Evolutionary conservation across 1,139 yeast genomes (phyloP).

Genomic region (Martiniozyma asiatica): DNA sequence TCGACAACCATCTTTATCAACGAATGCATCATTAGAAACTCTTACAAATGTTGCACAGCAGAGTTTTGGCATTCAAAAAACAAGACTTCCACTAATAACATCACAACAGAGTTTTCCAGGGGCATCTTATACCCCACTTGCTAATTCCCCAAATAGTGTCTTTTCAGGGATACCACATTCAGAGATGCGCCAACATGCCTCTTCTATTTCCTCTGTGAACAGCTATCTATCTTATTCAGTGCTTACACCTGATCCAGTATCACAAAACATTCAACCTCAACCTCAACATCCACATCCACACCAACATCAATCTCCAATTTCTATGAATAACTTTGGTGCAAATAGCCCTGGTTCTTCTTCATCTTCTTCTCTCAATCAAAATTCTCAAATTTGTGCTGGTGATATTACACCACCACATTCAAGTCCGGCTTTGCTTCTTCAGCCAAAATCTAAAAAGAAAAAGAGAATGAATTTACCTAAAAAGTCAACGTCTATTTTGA

Average conservation of each 20-base stretch:
- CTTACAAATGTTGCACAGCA: too few species aligned
- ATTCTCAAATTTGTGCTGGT: neutral
- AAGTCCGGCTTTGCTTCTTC: neutral
- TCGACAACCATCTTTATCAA: too few species aligned
- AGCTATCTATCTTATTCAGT: neutral
- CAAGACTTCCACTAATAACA: too few species aligned
- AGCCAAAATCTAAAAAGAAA: slow-evolving; percentile 6
- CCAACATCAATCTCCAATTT: neutral
- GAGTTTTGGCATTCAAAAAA: too few species aligned
- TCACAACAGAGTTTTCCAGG: too few species aligned
- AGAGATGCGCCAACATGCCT: too few species aligned
- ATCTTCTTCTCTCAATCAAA: slow-evolving; percentile 1
- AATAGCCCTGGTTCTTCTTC: neutral
- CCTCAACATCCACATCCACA: neutral
- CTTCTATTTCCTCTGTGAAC: slow-evolving; percentile 1
- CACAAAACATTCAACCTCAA: too few species aligned
- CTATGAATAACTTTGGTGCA: neutral
- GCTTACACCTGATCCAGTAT: too few species aligned
- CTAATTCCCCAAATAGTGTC: too few species aligned
- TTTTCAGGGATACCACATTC: too few species aligned
- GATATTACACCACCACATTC: neutral
- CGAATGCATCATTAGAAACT: too few species aligned
- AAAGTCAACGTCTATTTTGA: slow-evolving; percentile 70
- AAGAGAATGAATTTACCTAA: slow-evolving; percentile 58
- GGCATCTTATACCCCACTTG: too few species aligned